phyloP scores from a whole-genome alignment of 805 yeast species.

The Hanseniaspora lindneri region DNA sequence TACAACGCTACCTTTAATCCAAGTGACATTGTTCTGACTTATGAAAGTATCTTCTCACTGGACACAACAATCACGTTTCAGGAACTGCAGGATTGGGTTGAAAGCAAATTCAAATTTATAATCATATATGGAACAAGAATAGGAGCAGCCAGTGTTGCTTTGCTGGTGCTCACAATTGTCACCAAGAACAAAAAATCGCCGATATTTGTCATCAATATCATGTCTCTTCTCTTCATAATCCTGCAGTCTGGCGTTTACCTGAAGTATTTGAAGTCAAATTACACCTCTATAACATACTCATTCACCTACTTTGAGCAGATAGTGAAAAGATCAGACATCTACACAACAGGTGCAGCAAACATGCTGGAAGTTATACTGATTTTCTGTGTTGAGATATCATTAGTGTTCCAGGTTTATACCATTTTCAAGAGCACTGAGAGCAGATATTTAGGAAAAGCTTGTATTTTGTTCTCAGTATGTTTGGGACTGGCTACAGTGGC shows the following conservation, averaged over 20 bases:
- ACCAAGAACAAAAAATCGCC: constrained; percentile 49
- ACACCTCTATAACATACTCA: constrained; percentile 36
- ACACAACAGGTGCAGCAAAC: constrained; percentile 49
- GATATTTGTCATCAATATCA: constrained; percentile 60
- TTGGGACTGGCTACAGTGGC: constrained; percentile 47
- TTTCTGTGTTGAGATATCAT: constrained; percentile 47
- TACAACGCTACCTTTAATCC: constrained; percentile 25
- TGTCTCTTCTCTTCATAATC: constrained; percentile 43
- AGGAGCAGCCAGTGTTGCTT: constrained; percentile 42
- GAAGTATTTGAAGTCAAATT: constrained; percentile 42
- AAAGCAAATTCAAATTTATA: constrained; percentile 30
- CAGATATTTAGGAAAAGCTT: constrained; percentile 31
- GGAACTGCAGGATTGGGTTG: constrained; percentile 33
- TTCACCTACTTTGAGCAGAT: constrained; percentile 39
- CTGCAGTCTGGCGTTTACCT: constrained; percentile 53
- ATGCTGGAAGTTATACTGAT: constrained; percentile 50
- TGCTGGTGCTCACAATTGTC: constrained; percentile 37
- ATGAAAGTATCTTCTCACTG: constrained; percentile 35
- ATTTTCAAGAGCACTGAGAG: constrained; percentile 55
- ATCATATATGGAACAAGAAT: constrained; percentile 46
- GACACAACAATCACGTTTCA: constrained; percentile 30
- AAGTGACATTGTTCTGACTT: constrained; percentile 27
- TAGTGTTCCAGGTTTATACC: constrained; percentile 59
- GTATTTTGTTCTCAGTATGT: constrained; percentile 32
- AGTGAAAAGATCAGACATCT: constrained; percentile 31